Evolutionary conservation across 1,284 basidiomycete species (phyloP), one percentile per base, ranked within the genome.

Genomic region (Lentinus polychrous): DNA sequence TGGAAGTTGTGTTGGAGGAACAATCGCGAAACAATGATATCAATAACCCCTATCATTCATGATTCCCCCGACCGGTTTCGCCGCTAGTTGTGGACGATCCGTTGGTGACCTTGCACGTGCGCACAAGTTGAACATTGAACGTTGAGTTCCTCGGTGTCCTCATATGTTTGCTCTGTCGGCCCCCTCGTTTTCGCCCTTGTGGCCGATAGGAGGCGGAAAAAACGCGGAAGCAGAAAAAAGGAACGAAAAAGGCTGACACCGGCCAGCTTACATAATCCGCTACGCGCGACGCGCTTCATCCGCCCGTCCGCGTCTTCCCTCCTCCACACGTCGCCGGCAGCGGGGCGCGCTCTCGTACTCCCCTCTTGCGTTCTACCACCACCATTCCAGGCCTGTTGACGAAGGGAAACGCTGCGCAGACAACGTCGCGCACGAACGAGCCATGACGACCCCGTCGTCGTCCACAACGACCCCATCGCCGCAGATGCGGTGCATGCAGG

Each of bases 401-500:
- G 12, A 18, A 6, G 39, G 18, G 10, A 40, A 36, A 23, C 8
- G 14, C 7, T 18, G 3, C 20, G 12, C 20, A 20, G 6, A 17
- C 12, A 23, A 15, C 12, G 35, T 37, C 46, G 37, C 49, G 46
- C 45, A 33, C 15, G 22, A 33, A 27, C 31, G 52, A 48, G 49
- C 48, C 57, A 87, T 87, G 84, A 79, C 83, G 58, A 82, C 85
- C 33, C 82, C 85, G 43, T 78, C 83, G 50, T 87, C 85, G 53
- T 84, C 84, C 52, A 75, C 81, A 58, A 88, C 85, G 59, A 86
- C 86, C 50, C 79, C 81, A 58, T 88, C 85, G 45, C 85, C 86
- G 20, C 79, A 81, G 52, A 72, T 79, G 63, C 64, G 75, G 58
- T 83, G 75, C 69, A 68, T 79, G 52, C 75, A 75, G 55, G 69